phyloP scores from a whole-genome alignment of 192 early-diverging fungal species.

The Backusella morwellensis region DNA sequence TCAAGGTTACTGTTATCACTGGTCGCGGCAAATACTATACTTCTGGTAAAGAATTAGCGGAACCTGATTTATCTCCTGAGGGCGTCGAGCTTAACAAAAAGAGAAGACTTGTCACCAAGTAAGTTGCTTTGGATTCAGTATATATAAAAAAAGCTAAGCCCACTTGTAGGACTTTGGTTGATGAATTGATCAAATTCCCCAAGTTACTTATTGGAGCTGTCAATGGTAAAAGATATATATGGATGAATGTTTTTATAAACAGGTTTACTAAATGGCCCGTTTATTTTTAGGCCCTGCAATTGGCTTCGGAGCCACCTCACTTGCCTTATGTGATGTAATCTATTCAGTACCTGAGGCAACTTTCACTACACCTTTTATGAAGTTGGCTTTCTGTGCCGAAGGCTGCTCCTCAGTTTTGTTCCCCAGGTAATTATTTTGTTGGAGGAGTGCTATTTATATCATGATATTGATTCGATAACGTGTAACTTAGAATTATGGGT shows the following conservation, averaged over 20 bases:
- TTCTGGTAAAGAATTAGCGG: conserved; percentile 59
- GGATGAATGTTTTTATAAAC: conserved; percentile 44
- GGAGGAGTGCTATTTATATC: background rate
- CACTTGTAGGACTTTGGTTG: conserved; percentile 13
- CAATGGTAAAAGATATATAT: conserved; percentile 47
- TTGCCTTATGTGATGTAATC: conserved; percentile 68
- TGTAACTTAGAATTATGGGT: conserved; percentile 54
- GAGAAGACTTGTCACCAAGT: conserved; percentile 9
- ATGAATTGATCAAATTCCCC: conserved; percentile 57
- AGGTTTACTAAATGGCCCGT: conserved; percentile 54
- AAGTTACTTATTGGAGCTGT: conserved; percentile 69
- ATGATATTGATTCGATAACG: background rate
- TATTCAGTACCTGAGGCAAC: conserved; percentile 61
- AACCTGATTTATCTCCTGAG: conserved; percentile 13
- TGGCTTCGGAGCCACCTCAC: conserved; percentile 65
- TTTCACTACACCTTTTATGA: conserved; percentile 70
- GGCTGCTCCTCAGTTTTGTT: conserved; percentile 69
- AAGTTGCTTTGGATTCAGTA: background rate
- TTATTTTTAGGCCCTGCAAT: conserved; percentile 60
- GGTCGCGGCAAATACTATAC: conserved; percentile 65
- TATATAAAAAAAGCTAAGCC: background rate
- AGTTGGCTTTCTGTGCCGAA: conserved; percentile 70
- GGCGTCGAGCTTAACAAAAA: background rate
- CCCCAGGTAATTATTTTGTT: conserved; percentile 29
- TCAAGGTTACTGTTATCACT: conserved; percentile 61